These are phyloP conservation scores for Moesziomyces parantarcticus DNA, from an alignment of 1,284 basidiomycete species.

Conservation along the genomic window DNA sequence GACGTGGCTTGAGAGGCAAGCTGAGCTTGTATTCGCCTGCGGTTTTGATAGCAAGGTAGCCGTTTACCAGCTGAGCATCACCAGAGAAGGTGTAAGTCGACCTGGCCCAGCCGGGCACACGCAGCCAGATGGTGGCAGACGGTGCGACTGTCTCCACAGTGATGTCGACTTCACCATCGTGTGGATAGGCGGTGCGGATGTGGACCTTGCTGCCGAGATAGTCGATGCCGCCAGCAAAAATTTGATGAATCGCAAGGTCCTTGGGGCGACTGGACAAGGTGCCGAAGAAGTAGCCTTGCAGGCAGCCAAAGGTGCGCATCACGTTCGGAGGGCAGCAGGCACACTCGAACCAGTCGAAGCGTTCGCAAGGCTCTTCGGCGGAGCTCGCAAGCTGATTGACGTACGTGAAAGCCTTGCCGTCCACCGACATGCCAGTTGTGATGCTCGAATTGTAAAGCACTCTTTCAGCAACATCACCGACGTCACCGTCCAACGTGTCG, in stretches of 20 bases:
- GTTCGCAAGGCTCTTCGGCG: constrained; percentile 23
- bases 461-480: constrained; percentile 34
- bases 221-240: constrained; percentile 24
- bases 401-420: constrained; percentile 28
- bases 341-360: constrained; percentile 35
- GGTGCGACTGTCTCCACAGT: constrained; percentile 6
- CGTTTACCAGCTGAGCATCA: not conserved
- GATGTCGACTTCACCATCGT: constrained; percentile 7
- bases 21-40: constrained; percentile 8
- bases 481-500: constrained; percentile 7
- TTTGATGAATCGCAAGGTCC: constrained; percentile 29
- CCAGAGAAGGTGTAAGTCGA: constrained; percentile 10
- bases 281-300: constrained; percentile 38
- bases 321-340: constrained; percentile 40
- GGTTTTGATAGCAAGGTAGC: constrained; percentile 9
- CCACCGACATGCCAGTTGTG: constrained; percentile 36
- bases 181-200: constrained; percentile 23
- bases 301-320: constrained; percentile 24
- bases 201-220: constrained; percentile 16
- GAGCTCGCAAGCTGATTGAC: constrained; percentile 37
- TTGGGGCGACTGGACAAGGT: not conserved
- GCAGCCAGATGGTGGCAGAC: constrained; percentile 15
- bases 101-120: constrained; percentile 26
- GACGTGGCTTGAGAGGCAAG: constrained; percentile 12
- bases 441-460: constrained; percentile 34